Evolutionary conservation across 2,329 filamentous ascomycete genomes (phyloP), one percentile per base, ranked within the genome.

Genomic region (Ophiostoma piceae): DNA sequence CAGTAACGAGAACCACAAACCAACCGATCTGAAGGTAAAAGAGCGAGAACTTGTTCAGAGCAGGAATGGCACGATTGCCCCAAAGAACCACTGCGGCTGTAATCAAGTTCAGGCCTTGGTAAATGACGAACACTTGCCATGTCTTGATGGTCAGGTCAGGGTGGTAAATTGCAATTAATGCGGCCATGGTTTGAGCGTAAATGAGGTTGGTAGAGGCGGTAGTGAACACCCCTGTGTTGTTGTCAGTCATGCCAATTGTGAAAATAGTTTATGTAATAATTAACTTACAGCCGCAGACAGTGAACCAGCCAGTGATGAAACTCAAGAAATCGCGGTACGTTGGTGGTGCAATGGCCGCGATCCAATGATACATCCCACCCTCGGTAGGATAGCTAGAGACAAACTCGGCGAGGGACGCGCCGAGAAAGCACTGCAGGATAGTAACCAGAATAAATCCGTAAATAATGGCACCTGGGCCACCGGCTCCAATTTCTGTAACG

Each of bases 231-330:
- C 62, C 62, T 65, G 11, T 39, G 62, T 4, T 2, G 4, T 3
- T 22, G 32, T 37, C 39, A 22, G 35, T 12, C 9, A 3, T 8
- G 32, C 8, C 3, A 39, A 39, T 39, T n/a, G 32, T 29, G 12
- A 8, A 60, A 7, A 32, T 14, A 22, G 8, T 2, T 41, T 11
- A 32, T 29, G 19, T 1, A 12, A 1, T 1, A 22, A 22, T 29
- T 29, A 19, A 65, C 62, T 65, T 39, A 65, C 62, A 65, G 62
- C 62, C 62, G 11, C 32, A 65, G 11, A 65, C 62, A 8, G 62
- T 65, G 8, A 65, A 65, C 62, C 62, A 65, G 62, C 62, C 62
- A 19, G 62, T 65, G 62, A 65, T 39, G 16, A 65, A 65, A 22
- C 62, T 65, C 19, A 65, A 9, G 19, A 65, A 65, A 22, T 65